Evolutionary conservation across 179 eudicot species (phyloP).

Genomic region (Patellifolia procumbens): DNA sequence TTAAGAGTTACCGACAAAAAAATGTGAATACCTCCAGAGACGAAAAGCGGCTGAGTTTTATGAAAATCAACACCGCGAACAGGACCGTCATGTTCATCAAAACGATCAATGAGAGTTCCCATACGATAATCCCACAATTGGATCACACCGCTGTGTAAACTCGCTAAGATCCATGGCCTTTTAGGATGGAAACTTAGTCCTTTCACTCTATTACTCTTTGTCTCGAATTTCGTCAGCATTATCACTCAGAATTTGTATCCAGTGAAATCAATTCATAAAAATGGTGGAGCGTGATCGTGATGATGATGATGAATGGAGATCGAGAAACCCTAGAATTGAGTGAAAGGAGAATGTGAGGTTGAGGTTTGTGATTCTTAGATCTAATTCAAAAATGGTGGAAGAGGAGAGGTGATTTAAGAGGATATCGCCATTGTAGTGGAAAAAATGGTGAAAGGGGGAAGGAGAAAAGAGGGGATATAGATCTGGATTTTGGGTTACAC

Average conservation of each 20-base stretch:
- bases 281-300: background rate
- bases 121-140: slow-evolving; percentile 87
- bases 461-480: background rate
- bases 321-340: slow-evolving; percentile 21
- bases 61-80: slow-evolving; percentile 81
- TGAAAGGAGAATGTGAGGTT: slow-evolving; percentile 5
- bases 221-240: slow-evolving; percentile 87
- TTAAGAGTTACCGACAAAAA: slow-evolving; percentile 5
- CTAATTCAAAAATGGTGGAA: slow-evolving; percentile 11
- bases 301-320: background rate
- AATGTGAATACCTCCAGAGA: slow-evolving; percentile 43
- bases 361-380: slow-evolving; percentile 19
- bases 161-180: slow-evolving; percentile 83
- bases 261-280: slow-evolving; percentile 6
- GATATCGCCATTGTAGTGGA: slow-evolving; percentile 10
- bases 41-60: slow-evolving; percentile 70
- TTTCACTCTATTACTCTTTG: slow-evolving; percentile 87
- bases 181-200: slow-evolving; percentile 76
- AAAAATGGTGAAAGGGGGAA: background rate
- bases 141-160: slow-evolving; percentile 81
- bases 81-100: slow-evolving; percentile 83
- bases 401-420: slow-evolving; percentile 10
- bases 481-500: slow-evolving; percentile 12
- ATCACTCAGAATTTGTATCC: too few relatives aligned
- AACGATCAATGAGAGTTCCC: slow-evolving; percentile 82